Conservation (phyloP, 805 yeast genomes). For the Jamesozyma gamospora region DNA sequence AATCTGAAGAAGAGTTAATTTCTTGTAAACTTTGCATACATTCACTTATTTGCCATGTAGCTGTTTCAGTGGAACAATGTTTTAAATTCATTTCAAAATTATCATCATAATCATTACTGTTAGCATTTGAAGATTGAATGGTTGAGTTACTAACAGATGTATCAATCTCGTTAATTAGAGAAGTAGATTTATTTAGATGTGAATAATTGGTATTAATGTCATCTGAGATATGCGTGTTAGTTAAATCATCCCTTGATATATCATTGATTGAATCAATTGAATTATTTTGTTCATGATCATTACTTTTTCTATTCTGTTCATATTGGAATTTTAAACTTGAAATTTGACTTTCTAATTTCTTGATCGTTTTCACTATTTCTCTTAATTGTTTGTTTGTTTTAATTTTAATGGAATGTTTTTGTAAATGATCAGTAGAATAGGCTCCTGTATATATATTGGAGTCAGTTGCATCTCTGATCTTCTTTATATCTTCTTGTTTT, state of each 20-base stretch:
- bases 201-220: neutral
- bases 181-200: neutral
- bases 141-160: neutral
- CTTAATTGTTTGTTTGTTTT: slow-evolving; percentile 27
- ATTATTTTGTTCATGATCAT: slow-evolving; percentile 1
- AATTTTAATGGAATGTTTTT: slow-evolving; percentile 27
- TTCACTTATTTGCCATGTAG: slow-evolving; percentile 30
- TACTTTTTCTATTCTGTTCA: slow-evolving; percentile 10
- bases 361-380: slow-evolving; percentile 24
- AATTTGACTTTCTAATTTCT: slow-evolving; percentile 21
- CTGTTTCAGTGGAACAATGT: slow-evolving; percentile 16
- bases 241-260: slow-evolving; percentile 1
- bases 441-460: slow-evolving; percentile 27
- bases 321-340: slow-evolving; percentile 16
- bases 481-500: slow-evolving; percentile 20
- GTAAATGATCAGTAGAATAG: slow-evolving; percentile 30
- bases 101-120: neutral
- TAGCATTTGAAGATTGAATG: neutral
- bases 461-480: slow-evolving; percentile 18
- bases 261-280: neutral
- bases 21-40: slow-evolving; percentile 29
- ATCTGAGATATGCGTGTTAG: neutral
- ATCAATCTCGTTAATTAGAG: neutral
- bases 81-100: neutral
- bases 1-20: slow-evolving; percentile 15